Evolutionary conservation across 106 monocot species (phyloP), one percentile per base, ranked within the genome.

Genomic region (Allium cepa): DNA sequence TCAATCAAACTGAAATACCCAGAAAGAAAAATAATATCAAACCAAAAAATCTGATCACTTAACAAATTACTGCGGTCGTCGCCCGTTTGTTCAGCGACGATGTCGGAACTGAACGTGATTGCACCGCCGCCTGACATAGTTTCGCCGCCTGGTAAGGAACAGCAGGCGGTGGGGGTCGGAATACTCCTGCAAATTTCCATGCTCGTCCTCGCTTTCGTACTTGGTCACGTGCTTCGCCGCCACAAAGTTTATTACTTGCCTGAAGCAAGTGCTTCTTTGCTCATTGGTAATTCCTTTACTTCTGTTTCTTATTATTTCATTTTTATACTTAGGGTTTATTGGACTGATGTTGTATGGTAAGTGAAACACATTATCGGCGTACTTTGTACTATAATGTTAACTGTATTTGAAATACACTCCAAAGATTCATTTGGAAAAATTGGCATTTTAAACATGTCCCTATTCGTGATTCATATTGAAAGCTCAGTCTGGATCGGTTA

Each of bases 101-200:
- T 69, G 78, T 13, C 47, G 80, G 74, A 72, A 67, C 48, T 72
- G 45, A 79, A 78, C 82, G 22, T 69, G 68, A 82, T 83, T 69
- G 80, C 68, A 62, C 84, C 86, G 60, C 60, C 76, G 69, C 77
- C 81, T 50, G 57, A 36, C 56, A 72, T 46, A 7, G 53, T 53
- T 17, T 60, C 76, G 57, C 68, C 71, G 61, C 73, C 77, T 53
- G 91, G 91, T 76, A 84, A 85, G 79, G 95, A 92, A 71, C 88
- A 96, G 78, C 91, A 96, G 81, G 95, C 82, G 73, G 95, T 88
- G 47, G 95, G 95, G 70, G 81, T 88, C 46, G 95, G 95, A 55
- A 84, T 96, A 60, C 73, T 96, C 14, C 78, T 96, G 7, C 95
- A 96, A 82, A 96, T 96, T 46, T 88, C 88, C 70, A 96, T 96